phyloP scores from a whole-genome alignment of 2,329 filamentous ascomycete genomes.

The Sporothrix humicola region DNA sequence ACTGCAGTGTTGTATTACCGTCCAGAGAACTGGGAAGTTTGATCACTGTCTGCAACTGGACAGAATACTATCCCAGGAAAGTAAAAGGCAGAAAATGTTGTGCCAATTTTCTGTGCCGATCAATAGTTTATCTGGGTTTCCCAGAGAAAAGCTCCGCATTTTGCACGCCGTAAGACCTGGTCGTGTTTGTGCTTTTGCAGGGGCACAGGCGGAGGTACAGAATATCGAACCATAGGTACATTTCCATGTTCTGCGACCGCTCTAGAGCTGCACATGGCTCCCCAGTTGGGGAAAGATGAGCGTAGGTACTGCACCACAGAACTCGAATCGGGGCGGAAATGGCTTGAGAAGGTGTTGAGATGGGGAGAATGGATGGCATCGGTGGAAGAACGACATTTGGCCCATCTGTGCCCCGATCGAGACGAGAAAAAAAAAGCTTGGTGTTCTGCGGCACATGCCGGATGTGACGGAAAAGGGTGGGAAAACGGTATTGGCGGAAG shows the following conservation, averaged over 20 bases:
- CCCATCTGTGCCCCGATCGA: neutral
- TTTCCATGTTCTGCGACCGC: constrained; percentile 4
- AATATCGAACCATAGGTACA: neutral
- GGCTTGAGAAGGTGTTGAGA: neutral
- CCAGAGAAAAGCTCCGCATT: neutral
- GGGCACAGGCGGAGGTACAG: neutral
- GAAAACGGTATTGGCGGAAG: neutral
- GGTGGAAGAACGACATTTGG: neutral
- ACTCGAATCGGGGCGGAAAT: neutral
- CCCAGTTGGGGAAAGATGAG: neutral
- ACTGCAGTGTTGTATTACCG: neutral
- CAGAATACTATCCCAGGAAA: neutral
- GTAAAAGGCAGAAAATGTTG: neutral
- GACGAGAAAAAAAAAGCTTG: neutral
- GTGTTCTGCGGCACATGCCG: constrained; percentile 16
- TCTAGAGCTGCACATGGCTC: constrained; percentile 17
- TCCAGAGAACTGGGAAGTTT: neutral
- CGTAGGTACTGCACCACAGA: neutral
- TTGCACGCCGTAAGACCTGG: neutral
- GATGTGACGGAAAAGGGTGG: neutral
- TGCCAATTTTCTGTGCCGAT: neutral
- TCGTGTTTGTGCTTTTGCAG: neutral
- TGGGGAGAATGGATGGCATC: neutral
- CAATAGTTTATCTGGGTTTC: neutral
- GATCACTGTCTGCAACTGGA: neutral